Evolutionary conservation across 2,329 filamentous ascomycete genomes (phyloP).

Genomic region (Massarina eburnea): DNA sequence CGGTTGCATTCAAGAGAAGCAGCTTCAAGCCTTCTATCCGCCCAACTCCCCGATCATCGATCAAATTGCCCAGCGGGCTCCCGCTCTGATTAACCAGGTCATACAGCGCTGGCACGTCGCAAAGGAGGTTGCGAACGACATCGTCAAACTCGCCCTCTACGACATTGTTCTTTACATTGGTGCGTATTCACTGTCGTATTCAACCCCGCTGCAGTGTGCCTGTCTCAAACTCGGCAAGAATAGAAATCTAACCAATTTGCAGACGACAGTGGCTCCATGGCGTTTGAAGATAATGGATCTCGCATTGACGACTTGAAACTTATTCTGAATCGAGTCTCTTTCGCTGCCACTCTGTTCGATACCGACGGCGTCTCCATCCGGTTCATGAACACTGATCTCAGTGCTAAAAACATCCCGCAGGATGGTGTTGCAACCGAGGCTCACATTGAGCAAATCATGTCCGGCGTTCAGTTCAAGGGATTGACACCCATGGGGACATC

Average conservation of each 20-base stretch:
- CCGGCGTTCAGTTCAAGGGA: slow-evolving; percentile 63
- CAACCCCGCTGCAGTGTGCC: too few relatives aligned
- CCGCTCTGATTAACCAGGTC: slow-evolving; percentile 56
- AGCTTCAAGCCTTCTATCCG: slow-evolving; percentile 61
- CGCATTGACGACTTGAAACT: slow-evolving; percentile 68
- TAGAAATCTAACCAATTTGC: neutral
- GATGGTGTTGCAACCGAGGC: slow-evolving; percentile 60
- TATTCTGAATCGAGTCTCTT: slow-evolving; percentile 64
- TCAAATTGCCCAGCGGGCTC: slow-evolving; percentile 54
- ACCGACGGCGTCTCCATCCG: slow-evolving; percentile 67
- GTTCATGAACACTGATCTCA: slow-evolving; percentile 66
- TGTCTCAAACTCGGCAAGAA: neutral
- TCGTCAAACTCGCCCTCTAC: slow-evolving; percentile 64
- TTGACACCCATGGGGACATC: slow-evolving; percentile 68
- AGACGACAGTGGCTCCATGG: slow-evolving; percentile 71
- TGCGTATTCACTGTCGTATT: slow-evolving; percentile 15
- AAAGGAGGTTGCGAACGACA: slow-evolving; percentile 63
- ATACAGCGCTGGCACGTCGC: slow-evolving; percentile 60
- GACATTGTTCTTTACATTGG: slow-evolving; percentile 64
- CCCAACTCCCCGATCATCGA: slow-evolving; percentile 55
- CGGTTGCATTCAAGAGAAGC: slow-evolving; percentile 61
- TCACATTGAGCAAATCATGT: slow-evolving; percentile 61
- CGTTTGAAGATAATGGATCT: slow-evolving; percentile 67
- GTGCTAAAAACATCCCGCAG: slow-evolving; percentile 33
- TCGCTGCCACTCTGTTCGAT: slow-evolving; percentile 68